These are phyloP conservation scores for Calonectria pteridis DNA, from an alignment of 2,329 filamentous ascomycete species.

Conservation along the genomic window DNA sequence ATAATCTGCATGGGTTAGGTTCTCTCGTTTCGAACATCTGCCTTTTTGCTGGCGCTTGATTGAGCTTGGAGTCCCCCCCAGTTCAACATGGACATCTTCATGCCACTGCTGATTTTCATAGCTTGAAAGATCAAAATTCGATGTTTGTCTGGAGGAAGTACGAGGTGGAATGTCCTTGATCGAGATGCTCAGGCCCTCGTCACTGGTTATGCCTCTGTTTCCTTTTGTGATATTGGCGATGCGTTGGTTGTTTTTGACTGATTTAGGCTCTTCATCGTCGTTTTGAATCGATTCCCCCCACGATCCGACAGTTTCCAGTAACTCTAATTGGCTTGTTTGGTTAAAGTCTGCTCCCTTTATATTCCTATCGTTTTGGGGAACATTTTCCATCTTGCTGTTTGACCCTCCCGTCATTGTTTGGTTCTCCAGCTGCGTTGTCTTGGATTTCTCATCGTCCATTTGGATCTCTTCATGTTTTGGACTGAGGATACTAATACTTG, in stretches of 20 bases:
- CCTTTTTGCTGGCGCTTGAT: not conserved
- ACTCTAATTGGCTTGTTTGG: too few species aligned
- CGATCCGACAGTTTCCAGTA: not conserved
- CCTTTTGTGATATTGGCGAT: not conserved
- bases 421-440: not conserved
- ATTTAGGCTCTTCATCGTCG: not conserved
- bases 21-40: not conserved
- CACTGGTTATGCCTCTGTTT: not conserved
- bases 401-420: not conserved
- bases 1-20: not conserved
- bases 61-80: not conserved
- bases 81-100: not conserved
- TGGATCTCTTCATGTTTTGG: constrained; percentile 50
- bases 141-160: constrained; percentile 43
- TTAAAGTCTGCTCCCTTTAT: not conserved
- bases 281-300: not conserved
- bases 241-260: not conserved
- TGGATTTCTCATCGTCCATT: constrained; percentile 26
- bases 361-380: too few species aligned
- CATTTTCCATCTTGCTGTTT: not conserved
- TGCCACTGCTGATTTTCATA: not conserved
- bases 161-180: constrained; percentile 43
- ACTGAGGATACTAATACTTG: constrained; percentile 44
- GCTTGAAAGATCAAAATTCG: not conserved
- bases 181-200: constrained; percentile 33